phyloP scores from a whole-genome alignment of 108 stramenopile species.

The Stephanodiscus triporus region DNA sequence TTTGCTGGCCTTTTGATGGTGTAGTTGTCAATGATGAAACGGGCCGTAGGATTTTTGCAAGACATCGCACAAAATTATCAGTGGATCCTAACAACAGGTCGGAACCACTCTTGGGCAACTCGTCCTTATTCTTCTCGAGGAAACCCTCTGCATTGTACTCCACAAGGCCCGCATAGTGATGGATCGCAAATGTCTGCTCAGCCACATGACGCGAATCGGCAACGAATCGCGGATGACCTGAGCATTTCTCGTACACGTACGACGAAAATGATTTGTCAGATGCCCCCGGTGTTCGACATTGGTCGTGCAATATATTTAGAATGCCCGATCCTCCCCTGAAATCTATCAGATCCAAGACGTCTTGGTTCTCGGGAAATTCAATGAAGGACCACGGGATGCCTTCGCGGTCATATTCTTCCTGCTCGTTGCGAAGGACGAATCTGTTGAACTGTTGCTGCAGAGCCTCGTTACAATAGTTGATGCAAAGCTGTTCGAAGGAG shows the following conservation, averaged over 20 bases:
- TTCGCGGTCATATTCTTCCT: constrained; percentile 95
- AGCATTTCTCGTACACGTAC: constrained; percentile 87
- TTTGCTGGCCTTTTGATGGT: no score
- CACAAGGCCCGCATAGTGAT: constrained; percentile 92
- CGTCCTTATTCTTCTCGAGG: constrained; percentile 93
- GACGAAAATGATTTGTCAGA: constrained; percentile 90
- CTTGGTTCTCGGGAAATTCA: constrained; percentile 96
- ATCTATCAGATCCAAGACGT: constrained; percentile 96
- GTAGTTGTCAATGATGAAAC: no score
- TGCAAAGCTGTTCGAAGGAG: constrained; percentile 95
- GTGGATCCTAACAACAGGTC: constrained; percentile 72
- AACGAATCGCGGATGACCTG: constrained; percentile 68
- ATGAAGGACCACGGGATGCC: constrained; percentile 93
- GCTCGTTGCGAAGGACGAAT: constrained; percentile 97
- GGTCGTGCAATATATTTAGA: constrained; percentile 91
- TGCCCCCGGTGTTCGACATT: constrained; percentile 90
- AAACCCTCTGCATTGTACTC: constrained; percentile 85
- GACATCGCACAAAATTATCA: constrained; percentile 44
- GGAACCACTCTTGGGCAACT: constrained; percentile 71
- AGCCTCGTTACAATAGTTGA: constrained; percentile 99
- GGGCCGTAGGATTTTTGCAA: no score
- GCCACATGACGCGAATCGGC: constrained; percentile 75
- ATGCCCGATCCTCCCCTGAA: constrained; percentile 87
- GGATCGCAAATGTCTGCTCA: constrained; percentile 81
- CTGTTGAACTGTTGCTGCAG: constrained; percentile 99